Conservation (phyloP, 2,329 filamentous ascomycete genomes). For the Stagonosporopsis chrysanthemi region DNA sequence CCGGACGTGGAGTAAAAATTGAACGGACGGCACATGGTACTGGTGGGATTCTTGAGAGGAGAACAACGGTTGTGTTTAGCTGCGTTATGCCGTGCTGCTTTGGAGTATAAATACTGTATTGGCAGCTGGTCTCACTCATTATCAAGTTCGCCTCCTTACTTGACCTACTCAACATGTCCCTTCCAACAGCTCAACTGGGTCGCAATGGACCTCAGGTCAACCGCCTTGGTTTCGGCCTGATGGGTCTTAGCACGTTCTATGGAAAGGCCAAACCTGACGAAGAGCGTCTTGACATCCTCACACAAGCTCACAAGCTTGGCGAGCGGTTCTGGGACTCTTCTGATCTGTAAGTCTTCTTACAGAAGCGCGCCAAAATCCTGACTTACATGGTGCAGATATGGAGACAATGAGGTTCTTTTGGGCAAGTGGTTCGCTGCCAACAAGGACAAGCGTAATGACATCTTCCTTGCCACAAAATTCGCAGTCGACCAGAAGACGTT, state of each 20-base stretch:
- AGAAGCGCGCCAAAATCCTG: background rate
- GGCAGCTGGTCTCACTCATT: background rate
- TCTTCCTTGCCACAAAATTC: conserved; percentile 55
- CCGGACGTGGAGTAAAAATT: too few species aligned
- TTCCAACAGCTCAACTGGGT: conserved; percentile 58
- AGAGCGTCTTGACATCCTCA: conserved; percentile 61
- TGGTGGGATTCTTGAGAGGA: too few species aligned
- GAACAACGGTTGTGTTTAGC: background rate
- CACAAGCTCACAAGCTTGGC: conserved; percentile 60
- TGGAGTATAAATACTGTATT: background rate
- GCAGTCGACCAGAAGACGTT: conserved; percentile 56
- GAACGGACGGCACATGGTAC: too few species aligned
- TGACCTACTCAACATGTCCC: conserved; percentile 30
- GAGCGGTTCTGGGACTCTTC: conserved; percentile 47
- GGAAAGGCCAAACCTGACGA: conserved; percentile 57
- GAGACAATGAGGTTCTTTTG: conserved; percentile 46
- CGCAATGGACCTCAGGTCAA: conserved; percentile 61
- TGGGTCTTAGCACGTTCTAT: conserved; percentile 60
- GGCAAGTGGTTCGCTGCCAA: conserved; percentile 47
- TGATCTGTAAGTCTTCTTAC: conserved; percentile 30
- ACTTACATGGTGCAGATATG: conserved; percentile 23
- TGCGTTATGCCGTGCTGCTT: background rate
- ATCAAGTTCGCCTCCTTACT: background rate
- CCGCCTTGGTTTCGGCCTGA: conserved; percentile 61
- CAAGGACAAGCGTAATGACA: conserved; percentile 53